Percentiles rank a stretch among this genome's conserved stretches.
Conservation (phyloP, 2,329 filamentous ascomycete genomes). For the Paraphoma sp. region DNA sequence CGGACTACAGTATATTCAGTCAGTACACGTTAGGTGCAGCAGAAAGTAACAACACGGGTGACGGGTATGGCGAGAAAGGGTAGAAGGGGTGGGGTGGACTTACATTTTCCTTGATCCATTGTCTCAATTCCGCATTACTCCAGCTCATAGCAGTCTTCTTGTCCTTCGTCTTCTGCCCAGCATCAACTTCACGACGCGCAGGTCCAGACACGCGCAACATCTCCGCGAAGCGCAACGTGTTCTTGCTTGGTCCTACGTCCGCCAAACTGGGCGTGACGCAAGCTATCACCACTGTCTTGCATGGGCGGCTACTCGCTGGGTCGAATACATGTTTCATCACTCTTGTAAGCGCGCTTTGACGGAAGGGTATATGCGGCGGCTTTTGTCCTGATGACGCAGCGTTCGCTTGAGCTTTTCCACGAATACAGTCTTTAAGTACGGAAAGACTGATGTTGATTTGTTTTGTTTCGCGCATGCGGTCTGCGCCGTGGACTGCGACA, state of each 20-base stretch:
- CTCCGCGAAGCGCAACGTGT: slow-evolving; percentile 59
- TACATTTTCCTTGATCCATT: slow-evolving; percentile 53
- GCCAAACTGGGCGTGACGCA: slow-evolving; percentile 57
- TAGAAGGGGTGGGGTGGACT: slow-evolving; percentile 15
- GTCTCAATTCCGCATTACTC: slow-evolving; percentile 48
- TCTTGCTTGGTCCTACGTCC: slow-evolving; percentile 55
- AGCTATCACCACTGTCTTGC: slow-evolving; percentile 56
- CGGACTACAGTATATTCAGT: slow-evolving; percentile 44
- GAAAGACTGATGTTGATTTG: slow-evolving; percentile 60
- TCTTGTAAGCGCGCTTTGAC: slow-evolving; percentile 57
- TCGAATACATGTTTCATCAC: slow-evolving; percentile 60
- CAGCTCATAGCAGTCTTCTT: slow-evolving; percentile 46
- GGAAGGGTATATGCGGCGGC: slow-evolving; percentile 54
- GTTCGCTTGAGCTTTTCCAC: slow-evolving; percentile 51
- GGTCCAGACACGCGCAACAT: slow-evolving; percentile 53
- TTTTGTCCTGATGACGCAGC: slow-evolving; percentile 21
- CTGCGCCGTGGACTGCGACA: slow-evolving; percentile 46
- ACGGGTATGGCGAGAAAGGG: too few relatives aligned
- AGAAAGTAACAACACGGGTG: too few relatives aligned
- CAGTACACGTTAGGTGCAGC: neutral
- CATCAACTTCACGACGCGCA: slow-evolving; percentile 8
- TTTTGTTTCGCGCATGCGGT: slow-evolving; percentile 56
- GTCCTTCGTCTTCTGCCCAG: slow-evolving; percentile 23
- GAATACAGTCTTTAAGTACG: slow-evolving; percentile 61
- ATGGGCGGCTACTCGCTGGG: slow-evolving; percentile 46